These are phyloP conservation scores for Peniophora sp. DNA, from an alignment of 1,284 basidiomycete species.

Conservation along the genomic window DNA sequence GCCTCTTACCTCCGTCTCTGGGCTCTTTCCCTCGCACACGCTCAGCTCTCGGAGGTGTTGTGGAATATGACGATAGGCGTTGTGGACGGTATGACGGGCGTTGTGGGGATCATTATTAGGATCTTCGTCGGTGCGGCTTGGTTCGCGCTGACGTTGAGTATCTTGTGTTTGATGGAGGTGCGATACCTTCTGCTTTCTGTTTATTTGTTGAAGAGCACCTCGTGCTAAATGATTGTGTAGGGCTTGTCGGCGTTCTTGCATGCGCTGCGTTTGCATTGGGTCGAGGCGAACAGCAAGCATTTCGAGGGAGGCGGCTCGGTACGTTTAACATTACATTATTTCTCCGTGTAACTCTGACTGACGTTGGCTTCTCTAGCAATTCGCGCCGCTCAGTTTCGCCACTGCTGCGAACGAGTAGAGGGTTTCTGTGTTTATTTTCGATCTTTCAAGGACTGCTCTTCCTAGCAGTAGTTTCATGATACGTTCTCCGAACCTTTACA, in stretches of 20 bases:
- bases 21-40: conserved; percentile 97
- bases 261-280: conserved; percentile 96
- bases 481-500: too few species aligned
- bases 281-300: conserved; percentile 96
- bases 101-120: conserved; percentile 55
- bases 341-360: conserved; percentile 16
- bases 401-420: conserved; percentile 12
- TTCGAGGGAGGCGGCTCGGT: conserved; percentile 88
- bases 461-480: too few species aligned
- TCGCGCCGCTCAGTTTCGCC: conserved; percentile 61
- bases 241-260: conserved; percentile 94
- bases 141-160: conserved; percentile 72
- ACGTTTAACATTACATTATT: conserved; percentile 25
- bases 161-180: conserved; percentile 93
- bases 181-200: conserved; percentile 21
- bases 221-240: conserved; percentile 30
- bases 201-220: conserved; percentile 11
- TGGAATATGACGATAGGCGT: conserved; percentile 78
- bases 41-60: conserved; percentile 93
- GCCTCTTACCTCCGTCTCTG: conserved; percentile 98
- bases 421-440: too few species aligned
- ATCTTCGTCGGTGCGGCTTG: conserved; percentile 70
- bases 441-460: too few species aligned
- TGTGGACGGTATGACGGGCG: conserved; percentile 47
- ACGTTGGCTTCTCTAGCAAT: conserved; percentile 35